These are phyloP conservation scores for Bryoerythrophyllum caledonicum DNA, from an alignment of 225 moss, liverwort and hornwort species.

Conservation along the genomic window DNA sequence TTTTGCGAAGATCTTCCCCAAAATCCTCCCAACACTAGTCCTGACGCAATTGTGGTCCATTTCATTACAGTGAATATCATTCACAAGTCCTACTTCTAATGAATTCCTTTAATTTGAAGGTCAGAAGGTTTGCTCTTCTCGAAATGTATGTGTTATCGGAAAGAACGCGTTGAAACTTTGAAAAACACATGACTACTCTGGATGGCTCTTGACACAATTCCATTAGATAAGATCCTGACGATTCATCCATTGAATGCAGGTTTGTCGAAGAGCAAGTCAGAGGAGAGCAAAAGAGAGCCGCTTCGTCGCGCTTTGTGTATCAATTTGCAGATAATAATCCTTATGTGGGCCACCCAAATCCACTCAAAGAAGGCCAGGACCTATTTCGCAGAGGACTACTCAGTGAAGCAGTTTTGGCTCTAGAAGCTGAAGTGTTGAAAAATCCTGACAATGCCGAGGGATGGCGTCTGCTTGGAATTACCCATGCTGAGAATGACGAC, in stretches of 20 bases:
- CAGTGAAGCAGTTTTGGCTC: constrained; percentile 97
- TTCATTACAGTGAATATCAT: constrained; percentile 5
- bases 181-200: neutral
- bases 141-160: neutral
- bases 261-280: constrained; percentile 88
- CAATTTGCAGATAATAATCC: constrained; percentile 96
- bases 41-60: neutral
- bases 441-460: constrained; percentile 87
- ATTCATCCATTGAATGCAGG: constrained; percentile 37
- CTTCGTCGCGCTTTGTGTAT: constrained; percentile 79
- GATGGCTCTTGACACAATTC: constrained; percentile 1
- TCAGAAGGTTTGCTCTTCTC: neutral
- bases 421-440: constrained; percentile 96
- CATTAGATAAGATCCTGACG: constrained; percentile 4
- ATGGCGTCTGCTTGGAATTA: constrained; percentile 93
- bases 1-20: neutral
- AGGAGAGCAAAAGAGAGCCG: constrained; percentile 45
- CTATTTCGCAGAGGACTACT: constrained; percentile 92
- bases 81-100: neutral
- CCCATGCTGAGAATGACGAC: constrained; percentile 98
- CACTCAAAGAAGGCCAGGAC: constrained; percentile 96
- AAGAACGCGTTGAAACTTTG: neutral
- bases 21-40: neutral
- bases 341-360: constrained; percentile 95
- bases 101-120: neutral